phyloP scores from a whole-genome alignment of 208 protist genomes.

The Wallacemonas collosoma region DNA sequence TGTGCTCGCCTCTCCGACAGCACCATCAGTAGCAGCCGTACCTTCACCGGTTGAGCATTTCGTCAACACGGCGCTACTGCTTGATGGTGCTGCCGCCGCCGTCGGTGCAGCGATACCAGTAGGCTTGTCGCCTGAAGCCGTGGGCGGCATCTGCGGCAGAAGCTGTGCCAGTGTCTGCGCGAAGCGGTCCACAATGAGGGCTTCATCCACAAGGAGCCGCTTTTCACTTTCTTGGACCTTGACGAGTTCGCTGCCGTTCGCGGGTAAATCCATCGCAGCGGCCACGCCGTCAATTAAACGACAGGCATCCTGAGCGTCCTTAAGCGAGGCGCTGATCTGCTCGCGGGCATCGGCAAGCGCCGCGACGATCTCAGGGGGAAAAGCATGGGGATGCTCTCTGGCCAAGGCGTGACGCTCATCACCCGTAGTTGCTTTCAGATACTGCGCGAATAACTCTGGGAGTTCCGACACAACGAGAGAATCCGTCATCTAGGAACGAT shows the following conservation, averaged over 20 bases:
- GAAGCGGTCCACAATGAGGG: conserved; percentile 52
- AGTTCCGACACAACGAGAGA: conserved; percentile 1
- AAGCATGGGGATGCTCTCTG: conserved; percentile 2
- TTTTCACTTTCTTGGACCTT: conserved; percentile 38
- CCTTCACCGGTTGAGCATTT: too few relatives aligned
- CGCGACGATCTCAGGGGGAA: conserved; percentile 30
- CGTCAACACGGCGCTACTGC: too few relatives aligned
- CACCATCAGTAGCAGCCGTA: too few relatives aligned
- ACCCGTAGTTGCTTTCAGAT: conserved; percentile 10
- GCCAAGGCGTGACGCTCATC: conserved; percentile 5
- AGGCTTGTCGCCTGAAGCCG: too few relatives aligned
- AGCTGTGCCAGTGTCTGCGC: conserved; percentile 35
- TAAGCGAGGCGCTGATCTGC: conserved; percentile 32
- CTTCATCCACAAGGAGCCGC: conserved; percentile 44
- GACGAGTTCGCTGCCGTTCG: conserved; percentile 9
- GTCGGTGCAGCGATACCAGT: too few relatives aligned
- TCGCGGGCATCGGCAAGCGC: conserved; percentile 38
- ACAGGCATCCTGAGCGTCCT: conserved; percentile 41
- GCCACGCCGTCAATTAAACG: conserved; percentile 49
- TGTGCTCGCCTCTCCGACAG: background rate
- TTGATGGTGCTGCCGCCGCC: too few relatives aligned
- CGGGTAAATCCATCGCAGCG: conserved; percentile 39
- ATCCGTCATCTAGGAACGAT: background rate
- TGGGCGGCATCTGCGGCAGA: conserved; percentile 10
- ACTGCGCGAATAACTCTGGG: conserved; percentile 6